A percentile compares a stretch with the other conserved stretches of the same genome.
Conservation (phyloP, 2,329 filamentous ascomycete species). For the Claviceps sp. region DNA sequence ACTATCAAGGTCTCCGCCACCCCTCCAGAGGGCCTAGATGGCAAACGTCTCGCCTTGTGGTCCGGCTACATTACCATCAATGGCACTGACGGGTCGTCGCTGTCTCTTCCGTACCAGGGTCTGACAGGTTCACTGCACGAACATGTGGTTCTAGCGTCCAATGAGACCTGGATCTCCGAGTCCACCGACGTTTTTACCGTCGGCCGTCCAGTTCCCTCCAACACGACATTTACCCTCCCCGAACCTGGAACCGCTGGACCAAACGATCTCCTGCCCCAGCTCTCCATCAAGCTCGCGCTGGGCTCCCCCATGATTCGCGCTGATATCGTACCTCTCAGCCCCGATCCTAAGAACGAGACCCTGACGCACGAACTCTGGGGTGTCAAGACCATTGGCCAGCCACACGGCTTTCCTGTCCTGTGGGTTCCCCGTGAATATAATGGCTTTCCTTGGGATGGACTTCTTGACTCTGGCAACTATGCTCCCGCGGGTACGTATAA, state of each 20-base stretch:
- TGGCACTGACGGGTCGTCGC: conserved; percentile 22
- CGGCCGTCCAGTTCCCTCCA: conserved; percentile 18
- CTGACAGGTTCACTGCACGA: conserved; percentile 22
- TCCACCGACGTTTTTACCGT: conserved; percentile 14
- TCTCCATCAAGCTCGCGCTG: conserved; percentile 29
- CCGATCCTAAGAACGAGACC: conserved; percentile 9
- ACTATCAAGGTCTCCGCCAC: conserved; percentile 4
- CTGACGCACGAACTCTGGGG: conserved; percentile 21
- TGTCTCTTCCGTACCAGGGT: conserved; percentile 29
- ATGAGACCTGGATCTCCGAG: conserved; percentile 16
- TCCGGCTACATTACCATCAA: conserved; percentile 13
- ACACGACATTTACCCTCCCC: conserved; percentile 29
- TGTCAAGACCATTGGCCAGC: conserved; percentile 27
- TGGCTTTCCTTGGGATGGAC: conserved; percentile 28
- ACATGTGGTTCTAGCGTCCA: conserved; percentile 11
- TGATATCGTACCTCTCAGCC: conserved; percentile 27
- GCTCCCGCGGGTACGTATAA: conserved; percentile 36
- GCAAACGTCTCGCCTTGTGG: conserved; percentile 6
- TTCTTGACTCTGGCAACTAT: conserved; percentile 31
- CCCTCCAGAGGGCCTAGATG: conserved; percentile 3
- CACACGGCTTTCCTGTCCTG: conserved; percentile 27
- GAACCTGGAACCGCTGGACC: conserved; percentile 22
- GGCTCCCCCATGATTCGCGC: conserved; percentile 30
- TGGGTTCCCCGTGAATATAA: conserved; percentile 14
- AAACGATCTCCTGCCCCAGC: conserved; percentile 21